A percentile compares a stretch with the other conserved stretches of the same genome.
Evolutionary conservation across 2,329 filamentous ascomycete species (phyloP).

Genomic region (Diaporthe ampelina): DNA sequence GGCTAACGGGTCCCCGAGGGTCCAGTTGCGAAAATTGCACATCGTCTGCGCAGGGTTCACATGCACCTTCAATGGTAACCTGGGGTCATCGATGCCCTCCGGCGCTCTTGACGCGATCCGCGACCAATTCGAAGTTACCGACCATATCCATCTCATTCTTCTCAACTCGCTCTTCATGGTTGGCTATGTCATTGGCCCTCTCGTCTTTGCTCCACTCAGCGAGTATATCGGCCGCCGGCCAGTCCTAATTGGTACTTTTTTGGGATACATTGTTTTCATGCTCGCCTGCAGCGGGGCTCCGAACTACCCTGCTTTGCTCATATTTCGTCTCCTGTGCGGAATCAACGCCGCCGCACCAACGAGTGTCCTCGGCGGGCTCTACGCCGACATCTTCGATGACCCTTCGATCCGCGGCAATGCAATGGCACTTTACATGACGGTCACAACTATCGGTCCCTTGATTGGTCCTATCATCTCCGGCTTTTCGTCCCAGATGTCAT

Average conservation of each 20-base stretch:
- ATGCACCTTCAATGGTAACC: slow-evolving; percentile 12
- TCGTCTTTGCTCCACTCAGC: slow-evolving; percentile 20
- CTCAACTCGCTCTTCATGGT: slow-evolving; percentile 26
- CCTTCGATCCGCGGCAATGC: slow-evolving; percentile 8
- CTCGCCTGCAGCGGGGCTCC: slow-evolving; percentile 5
- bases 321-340: slow-evolving; percentile 14
- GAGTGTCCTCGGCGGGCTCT: slow-evolving; percentile 14
- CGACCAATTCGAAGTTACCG: slow-evolving; percentile 12
- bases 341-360: slow-evolving; percentile 20
- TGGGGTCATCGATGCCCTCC: slow-evolving; percentile 15
- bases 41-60: neutral
- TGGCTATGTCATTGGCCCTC: slow-evolving; percentile 16
- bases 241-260: slow-evolving; percentile 3
- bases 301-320: neutral
- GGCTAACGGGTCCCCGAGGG: neutral
- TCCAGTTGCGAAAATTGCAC: neutral
- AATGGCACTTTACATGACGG: slow-evolving; percentile 11
- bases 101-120: slow-evolving; percentile 10
- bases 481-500: slow-evolving; percentile 15
- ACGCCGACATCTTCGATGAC: neutral
- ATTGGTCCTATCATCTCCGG: slow-evolving; percentile 18
- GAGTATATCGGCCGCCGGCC: slow-evolving; percentile 14
- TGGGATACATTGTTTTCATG: slow-evolving; percentile 7
- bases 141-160: slow-evolving; percentile 6
- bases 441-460: slow-evolving; percentile 3